Percentiles rank a stretch among this genome's conserved stretches.
Evolutionary conservation across 805 yeast species (phyloP).

Genomic region (Priceomyces melissophilus): DNA sequence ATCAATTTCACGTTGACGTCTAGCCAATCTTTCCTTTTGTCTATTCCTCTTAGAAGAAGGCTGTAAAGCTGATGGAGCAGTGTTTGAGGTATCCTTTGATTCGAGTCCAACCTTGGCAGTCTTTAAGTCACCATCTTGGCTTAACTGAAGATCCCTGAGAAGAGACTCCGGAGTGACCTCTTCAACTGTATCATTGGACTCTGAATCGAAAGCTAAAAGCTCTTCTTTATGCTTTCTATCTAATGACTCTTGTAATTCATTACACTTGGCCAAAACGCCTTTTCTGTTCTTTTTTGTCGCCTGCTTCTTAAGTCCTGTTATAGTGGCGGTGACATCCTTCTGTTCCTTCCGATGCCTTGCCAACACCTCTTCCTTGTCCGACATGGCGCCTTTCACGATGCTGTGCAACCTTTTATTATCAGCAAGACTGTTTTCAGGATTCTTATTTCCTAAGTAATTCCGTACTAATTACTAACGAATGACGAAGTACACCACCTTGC

Average conservation of each 20-base stretch:
- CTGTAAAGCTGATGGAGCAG: neutral
- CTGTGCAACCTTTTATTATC: neutral
- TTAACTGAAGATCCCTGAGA: conserved; percentile 47
- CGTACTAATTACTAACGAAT: too few relatives aligned
- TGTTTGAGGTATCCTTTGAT: neutral
- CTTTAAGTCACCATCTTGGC: neutral
- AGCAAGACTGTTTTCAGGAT: too few relatives aligned
- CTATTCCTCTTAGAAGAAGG: conserved; percentile 56
- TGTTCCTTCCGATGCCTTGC: conserved; percentile 67
- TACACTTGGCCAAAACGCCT: conserved; percentile 58
- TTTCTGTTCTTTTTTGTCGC: conserved; percentile 78
- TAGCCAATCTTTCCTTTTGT: conserved; percentile 78
- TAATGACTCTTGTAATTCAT: conserved; percentile 55
- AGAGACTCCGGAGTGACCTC: conserved; percentile 66
- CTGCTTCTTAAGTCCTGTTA: conserved; percentile 77
- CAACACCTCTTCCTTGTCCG: conserved; percentile 42
- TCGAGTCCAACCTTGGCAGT: neutral
- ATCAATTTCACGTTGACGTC: conserved; percentile 66
- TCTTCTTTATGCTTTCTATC: conserved; percentile 56
- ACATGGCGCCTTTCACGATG: conserved; percentile 2
- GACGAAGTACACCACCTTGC: too few relatives aligned
- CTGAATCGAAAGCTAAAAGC: conserved; percentile 20
- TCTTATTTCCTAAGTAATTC: too few relatives aligned
- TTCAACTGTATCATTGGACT: conserved; percentile 25
- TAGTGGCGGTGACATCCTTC: conserved; percentile 60